Evolutionary conservation across 345 rosid genomes (phyloP).

Genomic region (Populus pruinosa): DNA sequence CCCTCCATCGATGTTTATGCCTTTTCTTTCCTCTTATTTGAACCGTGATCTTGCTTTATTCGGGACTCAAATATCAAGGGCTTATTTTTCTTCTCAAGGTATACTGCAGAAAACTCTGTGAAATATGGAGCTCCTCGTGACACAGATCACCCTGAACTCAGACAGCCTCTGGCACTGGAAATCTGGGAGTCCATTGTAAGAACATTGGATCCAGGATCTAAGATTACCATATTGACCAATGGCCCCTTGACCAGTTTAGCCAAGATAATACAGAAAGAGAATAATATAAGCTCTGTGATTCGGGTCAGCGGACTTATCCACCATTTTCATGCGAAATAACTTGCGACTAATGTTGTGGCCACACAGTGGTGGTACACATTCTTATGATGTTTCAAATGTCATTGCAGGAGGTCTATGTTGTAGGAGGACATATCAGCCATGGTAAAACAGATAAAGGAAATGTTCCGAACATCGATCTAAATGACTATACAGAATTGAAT

Average conservation of each 20-base stretch:
- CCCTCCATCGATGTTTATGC: neutral
- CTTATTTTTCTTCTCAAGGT: slow-evolving; percentile 34
- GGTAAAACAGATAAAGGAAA: slow-evolving; percentile 47
- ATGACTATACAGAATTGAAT: slow-evolving; percentile 67
- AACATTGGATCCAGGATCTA: slow-evolving; percentile 42
- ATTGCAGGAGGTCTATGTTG: slow-evolving; percentile 63
- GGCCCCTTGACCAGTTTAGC: slow-evolving; percentile 89
- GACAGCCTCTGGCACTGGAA: slow-evolving; percentile 73
- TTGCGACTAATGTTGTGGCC: too few species aligned
- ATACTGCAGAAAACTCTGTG: slow-evolving; percentile 69
- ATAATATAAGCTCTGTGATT: slow-evolving; percentile 40
- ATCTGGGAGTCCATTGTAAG: slow-evolving; percentile 52
- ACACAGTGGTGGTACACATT: neutral
- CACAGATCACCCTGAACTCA: slow-evolving; percentile 63
- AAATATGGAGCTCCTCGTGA: slow-evolving; percentile 64
- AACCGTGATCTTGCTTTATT: neutral
- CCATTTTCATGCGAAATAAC: too few species aligned
- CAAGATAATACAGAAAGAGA: slow-evolving; percentile 41
- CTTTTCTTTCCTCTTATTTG: neutral
- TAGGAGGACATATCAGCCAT: slow-evolving; percentile 72
- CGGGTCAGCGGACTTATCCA: slow-evolving; percentile 37
- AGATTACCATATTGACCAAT: slow-evolving; percentile 64
- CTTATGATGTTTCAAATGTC: neutral
- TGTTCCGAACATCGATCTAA: slow-evolving; percentile 45
- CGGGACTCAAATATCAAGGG: neutral